phyloP scores from a whole-genome alignment of 2,329 filamentous ascomycete genomes.

The Aspergillus glaucus region DNA sequence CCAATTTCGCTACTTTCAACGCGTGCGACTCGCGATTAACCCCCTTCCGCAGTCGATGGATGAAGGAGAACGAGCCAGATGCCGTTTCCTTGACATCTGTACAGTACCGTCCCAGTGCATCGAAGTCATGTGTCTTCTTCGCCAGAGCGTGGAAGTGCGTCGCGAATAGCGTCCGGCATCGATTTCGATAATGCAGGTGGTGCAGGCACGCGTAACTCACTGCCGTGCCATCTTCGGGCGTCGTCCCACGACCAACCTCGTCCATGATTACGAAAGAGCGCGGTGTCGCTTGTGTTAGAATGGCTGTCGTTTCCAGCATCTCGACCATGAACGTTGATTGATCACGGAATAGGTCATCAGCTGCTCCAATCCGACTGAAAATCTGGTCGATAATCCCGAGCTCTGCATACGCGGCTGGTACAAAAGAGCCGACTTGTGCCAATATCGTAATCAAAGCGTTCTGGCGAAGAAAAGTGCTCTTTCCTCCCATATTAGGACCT shows the following conservation, averaged over 20 bases:
- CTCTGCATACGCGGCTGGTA: conserved; percentile 79
- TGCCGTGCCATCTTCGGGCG: conserved; percentile 83
- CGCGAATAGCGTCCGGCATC: conserved; percentile 78
- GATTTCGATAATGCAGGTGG: conserved; percentile 72
- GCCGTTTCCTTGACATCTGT: conserved; percentile 77
- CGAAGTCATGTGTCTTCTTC: conserved; percentile 61
- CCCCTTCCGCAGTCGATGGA: conserved; percentile 73
- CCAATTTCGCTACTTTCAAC: conserved; percentile 84
- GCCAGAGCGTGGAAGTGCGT: conserved; percentile 88
- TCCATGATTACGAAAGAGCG: conserved; percentile 96
- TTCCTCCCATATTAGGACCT: conserved; percentile 97
- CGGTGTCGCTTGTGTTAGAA: conserved; percentile 75
- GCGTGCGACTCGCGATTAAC: conserved; percentile 86
- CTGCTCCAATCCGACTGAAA: conserved; percentile 87
- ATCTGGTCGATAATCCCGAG: conserved; percentile 93
- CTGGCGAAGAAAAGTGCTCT: conserved; percentile 91
- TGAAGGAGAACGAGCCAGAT: conserved; percentile 68
- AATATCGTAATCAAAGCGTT: conserved; percentile 92
- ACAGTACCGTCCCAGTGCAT: conserved; percentile 68
- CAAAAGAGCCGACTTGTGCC: conserved; percentile 86
- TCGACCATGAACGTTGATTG: conserved; percentile 99
- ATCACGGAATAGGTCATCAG: conserved; percentile 88
- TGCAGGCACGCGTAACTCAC: conserved; percentile 84
- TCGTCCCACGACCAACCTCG: conserved; percentile 90
- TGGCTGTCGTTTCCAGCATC: conserved; percentile 93